These are phyloP conservation scores for Uronychia binucleata DNA, from an alignment of 73 alveolate genomes.

Conservation along the genomic window DNA sequence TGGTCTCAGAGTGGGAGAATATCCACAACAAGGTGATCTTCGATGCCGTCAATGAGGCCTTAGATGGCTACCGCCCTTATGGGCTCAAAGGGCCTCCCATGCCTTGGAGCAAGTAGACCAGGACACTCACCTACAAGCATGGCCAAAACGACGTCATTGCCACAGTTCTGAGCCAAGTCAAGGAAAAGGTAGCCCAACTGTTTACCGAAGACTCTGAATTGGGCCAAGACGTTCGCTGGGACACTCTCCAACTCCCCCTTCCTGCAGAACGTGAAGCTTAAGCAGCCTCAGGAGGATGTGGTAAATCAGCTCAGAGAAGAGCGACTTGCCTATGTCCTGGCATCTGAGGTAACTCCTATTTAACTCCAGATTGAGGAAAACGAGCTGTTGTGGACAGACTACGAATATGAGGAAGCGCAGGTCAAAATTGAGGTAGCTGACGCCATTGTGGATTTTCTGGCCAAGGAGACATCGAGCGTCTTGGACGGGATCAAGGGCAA, in stretches of 20 bases:
- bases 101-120: conserved; percentile 77
- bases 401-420: conserved; percentile 72
- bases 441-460: conserved; percentile 42
- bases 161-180: conserved; percentile 7
- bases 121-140: conserved; percentile 52
- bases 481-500: not conserved
- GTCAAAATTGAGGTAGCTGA: conserved; percentile 70
- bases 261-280: conserved; percentile 33
- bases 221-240: conserved; percentile 65
- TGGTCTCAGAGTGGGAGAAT: conserved; percentile 78
- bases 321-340: conserved; percentile 55
- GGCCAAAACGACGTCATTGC: conserved; percentile 32
- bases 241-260: conserved; percentile 47
- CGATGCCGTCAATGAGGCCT: conserved; percentile 88
- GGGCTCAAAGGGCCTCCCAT: conserved; percentile 87
- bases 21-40: conserved; percentile 86
- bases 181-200: conserved; percentile 11
- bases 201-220: not conserved
- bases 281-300: conserved; percentile 45
- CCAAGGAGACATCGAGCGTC: conserved; percentile 13
- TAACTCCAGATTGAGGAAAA: conserved; percentile 47
- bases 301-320: conserved; percentile 57
- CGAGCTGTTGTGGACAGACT: conserved; percentile 71
- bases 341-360: conserved; percentile 24
- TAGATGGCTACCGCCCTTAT: conserved; percentile 83